Evolutionary conservation across 208 protist species (phyloP).

Genomic region (Histomonas meleagridis): DNA sequence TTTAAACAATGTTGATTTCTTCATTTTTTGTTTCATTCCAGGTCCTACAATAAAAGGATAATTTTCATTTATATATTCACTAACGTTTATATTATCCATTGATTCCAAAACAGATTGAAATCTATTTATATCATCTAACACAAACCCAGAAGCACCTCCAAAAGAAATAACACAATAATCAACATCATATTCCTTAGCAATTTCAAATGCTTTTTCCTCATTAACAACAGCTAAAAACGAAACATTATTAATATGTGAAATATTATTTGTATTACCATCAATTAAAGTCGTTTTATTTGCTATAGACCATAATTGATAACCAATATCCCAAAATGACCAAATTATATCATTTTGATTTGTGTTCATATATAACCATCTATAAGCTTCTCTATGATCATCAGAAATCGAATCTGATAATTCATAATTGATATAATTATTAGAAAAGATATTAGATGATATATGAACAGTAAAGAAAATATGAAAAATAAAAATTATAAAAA

Average conservation of each 20-base stretch:
- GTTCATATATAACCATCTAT: constrained; percentile 82
- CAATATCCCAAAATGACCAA: constrained; percentile 88
- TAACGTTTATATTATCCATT: neutral
- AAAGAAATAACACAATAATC: constrained; percentile 89
- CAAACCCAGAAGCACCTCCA: constrained; percentile 71
- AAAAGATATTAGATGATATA: constrained; percentile 68
- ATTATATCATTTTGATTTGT: constrained; percentile 64
- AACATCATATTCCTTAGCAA: constrained; percentile 75
- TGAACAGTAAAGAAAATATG: constrained; percentile 53
- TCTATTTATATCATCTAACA: constrained; percentile 81
- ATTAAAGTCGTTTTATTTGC: constrained; percentile 75
- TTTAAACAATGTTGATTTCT: neutral
- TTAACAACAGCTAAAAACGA: constrained; percentile 62
- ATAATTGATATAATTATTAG: constrained; percentile 64
- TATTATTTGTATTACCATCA: constrained; percentile 98
- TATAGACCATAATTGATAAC: constrained; percentile 88
- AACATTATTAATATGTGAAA: constrained; percentile 87
- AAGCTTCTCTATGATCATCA: constrained; percentile 86
- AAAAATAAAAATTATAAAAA: neutral
- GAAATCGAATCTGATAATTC: constrained; percentile 67
- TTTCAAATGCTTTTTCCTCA: constrained; percentile 66
- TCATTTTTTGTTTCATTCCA: neutral
- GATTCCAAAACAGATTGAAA: constrained; percentile 67
- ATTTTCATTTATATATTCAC: neutral
- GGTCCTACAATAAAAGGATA: neutral